phyloP scores from a whole-genome alignment of 345 rosid genomes.

The Iberis pinnata region DNA sequence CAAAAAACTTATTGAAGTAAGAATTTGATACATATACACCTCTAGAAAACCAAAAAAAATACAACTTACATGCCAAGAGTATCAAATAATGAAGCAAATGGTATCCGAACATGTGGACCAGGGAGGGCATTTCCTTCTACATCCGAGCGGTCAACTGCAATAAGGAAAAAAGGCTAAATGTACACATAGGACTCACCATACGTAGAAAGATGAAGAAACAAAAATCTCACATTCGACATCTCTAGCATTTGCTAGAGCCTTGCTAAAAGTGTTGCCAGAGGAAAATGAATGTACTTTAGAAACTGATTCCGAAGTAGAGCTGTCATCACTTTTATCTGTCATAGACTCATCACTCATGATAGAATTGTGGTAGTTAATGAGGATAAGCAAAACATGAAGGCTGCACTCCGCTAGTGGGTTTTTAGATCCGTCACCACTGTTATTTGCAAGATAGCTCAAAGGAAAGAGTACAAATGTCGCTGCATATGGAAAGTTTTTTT shows the following conservation, averaged over 20 bases:
- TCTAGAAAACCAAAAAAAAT: background rate
- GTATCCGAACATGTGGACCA: constrained; percentile 61
- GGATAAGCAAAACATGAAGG: constrained; percentile 76
- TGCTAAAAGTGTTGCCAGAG: constrained; percentile 73
- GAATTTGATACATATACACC: background rate
- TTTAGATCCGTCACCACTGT: constrained; percentile 53
- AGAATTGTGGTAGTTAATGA: constrained; percentile 71
- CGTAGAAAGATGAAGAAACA: constrained; percentile 4
- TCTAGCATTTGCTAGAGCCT: constrained; percentile 75
- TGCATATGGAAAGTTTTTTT: constrained; percentile 39
- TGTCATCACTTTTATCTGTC: constrained; percentile 57
- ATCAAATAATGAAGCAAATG: constrained; percentile 85
- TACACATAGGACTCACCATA: background rate
- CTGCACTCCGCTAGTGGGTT: constrained; percentile 72
- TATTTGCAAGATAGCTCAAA: constrained; percentile 68
- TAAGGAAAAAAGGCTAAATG: constrained; percentile 14
- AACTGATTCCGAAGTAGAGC: constrained; percentile 50
- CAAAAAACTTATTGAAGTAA: background rate
- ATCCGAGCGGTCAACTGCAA: constrained; percentile 82
- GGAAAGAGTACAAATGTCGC: constrained; percentile 78
- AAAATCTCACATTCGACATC: constrained; percentile 74
- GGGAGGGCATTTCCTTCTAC: constrained; percentile 58
- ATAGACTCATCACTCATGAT: constrained; percentile 45
- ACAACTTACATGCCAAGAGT: constrained; percentile 86
- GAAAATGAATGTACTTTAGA: constrained; percentile 45